phyloP scores from a whole-genome alignment of 2,329 filamentous ascomycete species.

The Neobulgaria alba region DNA sequence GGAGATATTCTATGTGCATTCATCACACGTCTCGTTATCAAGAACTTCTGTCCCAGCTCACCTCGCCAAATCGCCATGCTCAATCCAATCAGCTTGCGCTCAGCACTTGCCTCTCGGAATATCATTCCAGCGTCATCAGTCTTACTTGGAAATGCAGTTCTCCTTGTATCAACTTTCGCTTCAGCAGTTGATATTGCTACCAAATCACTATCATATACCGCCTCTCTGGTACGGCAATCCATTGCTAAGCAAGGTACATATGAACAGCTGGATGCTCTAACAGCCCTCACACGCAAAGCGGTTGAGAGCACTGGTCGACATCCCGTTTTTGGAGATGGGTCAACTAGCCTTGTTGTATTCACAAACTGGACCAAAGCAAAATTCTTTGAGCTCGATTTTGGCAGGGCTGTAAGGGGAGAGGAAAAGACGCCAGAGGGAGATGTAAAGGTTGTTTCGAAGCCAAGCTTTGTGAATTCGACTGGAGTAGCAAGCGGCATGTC shows the following conservation, averaged over 20 bases:
- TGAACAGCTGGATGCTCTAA: constrained; percentile 31
- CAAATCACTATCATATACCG: constrained; percentile 25
- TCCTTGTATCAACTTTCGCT: constrained; percentile 22
- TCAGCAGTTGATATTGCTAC: constrained; percentile 20
- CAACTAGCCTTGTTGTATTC: constrained; percentile 29
- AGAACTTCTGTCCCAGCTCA: constrained; percentile 14
- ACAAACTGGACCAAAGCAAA: constrained; percentile 34
- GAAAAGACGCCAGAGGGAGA: no score
- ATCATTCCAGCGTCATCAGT: constrained; percentile 23
- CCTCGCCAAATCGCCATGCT: neutral
- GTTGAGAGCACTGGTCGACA: constrained; percentile 17
- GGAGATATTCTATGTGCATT: constrained; percentile 38
- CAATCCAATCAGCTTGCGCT: constrained; percentile 33
- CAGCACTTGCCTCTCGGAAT: constrained; percentile 22
- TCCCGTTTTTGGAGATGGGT: constrained; percentile 28
- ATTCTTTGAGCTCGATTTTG: constrained; percentile 33
- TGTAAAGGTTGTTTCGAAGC: neutral
- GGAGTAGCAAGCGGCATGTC: neutral
- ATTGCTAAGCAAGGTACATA: constrained; percentile 31
- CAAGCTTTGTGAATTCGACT: neutral
- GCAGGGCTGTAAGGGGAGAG: constrained; percentile 11
- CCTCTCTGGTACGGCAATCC: constrained; percentile 26
- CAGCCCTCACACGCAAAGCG: constrained; percentile 17
- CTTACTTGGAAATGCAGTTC: constrained; percentile 25
- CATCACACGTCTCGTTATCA: constrained; percentile 28